phyloP scores from a whole-genome alignment of 2,329 filamentous ascomycete genomes.

The Pyrenochaeta sp. region DNA sequence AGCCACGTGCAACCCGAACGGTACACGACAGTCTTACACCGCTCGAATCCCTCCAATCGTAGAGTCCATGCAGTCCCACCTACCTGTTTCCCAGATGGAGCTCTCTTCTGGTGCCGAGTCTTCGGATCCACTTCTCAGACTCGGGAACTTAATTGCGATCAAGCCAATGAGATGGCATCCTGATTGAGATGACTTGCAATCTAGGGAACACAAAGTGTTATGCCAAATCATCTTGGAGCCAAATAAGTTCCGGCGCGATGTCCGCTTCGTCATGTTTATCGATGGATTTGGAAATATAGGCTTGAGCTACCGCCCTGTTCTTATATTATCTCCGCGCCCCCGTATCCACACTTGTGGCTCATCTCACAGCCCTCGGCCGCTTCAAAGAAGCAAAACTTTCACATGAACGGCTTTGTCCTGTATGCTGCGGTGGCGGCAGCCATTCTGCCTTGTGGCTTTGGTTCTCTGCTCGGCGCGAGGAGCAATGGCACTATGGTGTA shows the following conservation, averaged over 20 bases:
- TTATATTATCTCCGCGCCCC: too few species aligned
- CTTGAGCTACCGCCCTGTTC: too few species aligned
- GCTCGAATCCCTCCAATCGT: background rate
- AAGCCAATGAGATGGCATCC: background rate
- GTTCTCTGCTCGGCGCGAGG: background rate
- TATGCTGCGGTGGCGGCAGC: background rate
- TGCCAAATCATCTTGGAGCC: background rate
- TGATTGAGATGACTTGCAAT: background rate
- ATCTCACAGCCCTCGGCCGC: background rate
- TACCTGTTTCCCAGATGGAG: background rate
- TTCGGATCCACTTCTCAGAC: background rate
- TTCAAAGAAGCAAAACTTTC: background rate
- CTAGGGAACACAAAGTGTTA: background rate
- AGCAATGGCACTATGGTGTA: constrained; percentile 2
- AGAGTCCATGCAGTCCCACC: background rate
- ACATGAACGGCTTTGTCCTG: background rate
- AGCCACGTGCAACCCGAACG: background rate
- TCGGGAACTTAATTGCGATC: background rate
- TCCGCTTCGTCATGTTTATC: background rate
- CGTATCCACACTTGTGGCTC: background rate
- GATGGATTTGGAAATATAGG: too few species aligned
- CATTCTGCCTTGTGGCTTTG: background rate
- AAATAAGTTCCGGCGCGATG: background rate
- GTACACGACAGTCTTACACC: background rate
- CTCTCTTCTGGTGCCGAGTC: background rate